phyloP scores from a whole-genome alignment of 139 green algal genomes.

The Volvox reticuliferus region DNA sequence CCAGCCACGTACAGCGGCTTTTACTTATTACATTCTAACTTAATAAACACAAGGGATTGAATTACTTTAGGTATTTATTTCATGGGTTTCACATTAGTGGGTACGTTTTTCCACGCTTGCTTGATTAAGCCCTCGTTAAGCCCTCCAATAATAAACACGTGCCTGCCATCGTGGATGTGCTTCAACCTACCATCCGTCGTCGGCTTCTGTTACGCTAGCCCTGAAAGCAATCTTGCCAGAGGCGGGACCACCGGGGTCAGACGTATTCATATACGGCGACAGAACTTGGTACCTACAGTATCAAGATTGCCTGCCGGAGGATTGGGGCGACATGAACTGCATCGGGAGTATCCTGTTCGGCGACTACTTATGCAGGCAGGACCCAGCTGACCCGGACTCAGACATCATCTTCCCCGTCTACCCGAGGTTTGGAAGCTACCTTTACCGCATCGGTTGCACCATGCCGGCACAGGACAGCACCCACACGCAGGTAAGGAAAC shows the following conservation, averaged over 20 bases:
- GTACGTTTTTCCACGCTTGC: too few species aligned
- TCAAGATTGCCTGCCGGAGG: not conserved
- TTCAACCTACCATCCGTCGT: not conserved
- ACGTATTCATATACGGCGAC: not conserved
- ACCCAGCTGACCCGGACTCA: not conserved
- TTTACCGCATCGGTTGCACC: conserved; percentile 4
- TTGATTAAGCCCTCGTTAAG: too few species aligned
- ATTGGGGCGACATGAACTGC: conserved; percentile 14
- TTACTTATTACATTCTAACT: too few species aligned
- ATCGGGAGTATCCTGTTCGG: conserved; percentile 27
- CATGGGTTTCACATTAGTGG: not conserved
- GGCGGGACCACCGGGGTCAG: conserved; percentile 20
- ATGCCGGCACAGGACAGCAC: not conserved
- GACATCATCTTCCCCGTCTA: not conserved
- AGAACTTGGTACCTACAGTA: not conserved
- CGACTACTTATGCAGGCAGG: conserved; percentile 29
- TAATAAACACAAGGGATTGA: too few species aligned
- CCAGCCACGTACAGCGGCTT: too few species aligned
- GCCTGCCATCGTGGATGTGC: too few species aligned
- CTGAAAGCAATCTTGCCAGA: not conserved
- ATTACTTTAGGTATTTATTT: too few species aligned
- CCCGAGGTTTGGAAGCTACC: not conserved
- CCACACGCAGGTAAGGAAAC: conserved; percentile 22
- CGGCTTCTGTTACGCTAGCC: not conserved
- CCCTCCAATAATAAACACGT: not conserved